phyloP scores from a whole-genome alignment of 495 filamentous ascomycete species.

The Hyaloscypha bicolor region DNA sequence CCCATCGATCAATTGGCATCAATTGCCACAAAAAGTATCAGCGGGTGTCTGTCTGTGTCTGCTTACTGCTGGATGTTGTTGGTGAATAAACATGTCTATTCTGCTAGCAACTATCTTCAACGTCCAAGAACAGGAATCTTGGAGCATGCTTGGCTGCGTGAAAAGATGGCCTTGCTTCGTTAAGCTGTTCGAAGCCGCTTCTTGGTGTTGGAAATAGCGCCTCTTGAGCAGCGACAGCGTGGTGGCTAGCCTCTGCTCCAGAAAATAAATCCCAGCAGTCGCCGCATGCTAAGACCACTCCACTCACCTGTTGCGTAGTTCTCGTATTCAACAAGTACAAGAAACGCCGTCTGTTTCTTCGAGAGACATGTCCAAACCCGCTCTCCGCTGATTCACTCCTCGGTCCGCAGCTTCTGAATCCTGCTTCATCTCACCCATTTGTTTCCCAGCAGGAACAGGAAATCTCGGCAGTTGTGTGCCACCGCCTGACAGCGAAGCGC shows the following conservation, averaged over 20 bases:
- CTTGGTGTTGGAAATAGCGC: neutral
- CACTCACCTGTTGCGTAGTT: neutral
- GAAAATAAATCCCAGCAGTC: neutral
- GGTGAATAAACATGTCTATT: neutral
- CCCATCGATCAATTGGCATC: neutral
- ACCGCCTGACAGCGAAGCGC: neutral
- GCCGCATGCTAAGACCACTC: neutral
- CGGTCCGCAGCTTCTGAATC: neutral
- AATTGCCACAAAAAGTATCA: neutral
- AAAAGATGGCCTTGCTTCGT: neutral
- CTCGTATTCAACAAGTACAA: conserved; percentile 10
- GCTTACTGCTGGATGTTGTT: neutral
- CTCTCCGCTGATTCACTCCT: neutral
- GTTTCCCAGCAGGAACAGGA: neutral
- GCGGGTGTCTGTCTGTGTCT: neutral
- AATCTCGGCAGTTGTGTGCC: neutral
- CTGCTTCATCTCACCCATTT: neutral
- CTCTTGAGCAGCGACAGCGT: neutral
- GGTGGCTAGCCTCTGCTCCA: neutral
- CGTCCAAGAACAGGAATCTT: neutral
- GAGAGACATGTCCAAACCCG: conserved; percentile 6
- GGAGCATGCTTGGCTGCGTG: neutral
- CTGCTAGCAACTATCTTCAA: neutral
- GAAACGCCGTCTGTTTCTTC: conserved; percentile 3
- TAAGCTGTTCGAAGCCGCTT: neutral